Base-by-base conservation (phyloP, 345 rosid species). In the Arabidopsis suecica region DNA sequence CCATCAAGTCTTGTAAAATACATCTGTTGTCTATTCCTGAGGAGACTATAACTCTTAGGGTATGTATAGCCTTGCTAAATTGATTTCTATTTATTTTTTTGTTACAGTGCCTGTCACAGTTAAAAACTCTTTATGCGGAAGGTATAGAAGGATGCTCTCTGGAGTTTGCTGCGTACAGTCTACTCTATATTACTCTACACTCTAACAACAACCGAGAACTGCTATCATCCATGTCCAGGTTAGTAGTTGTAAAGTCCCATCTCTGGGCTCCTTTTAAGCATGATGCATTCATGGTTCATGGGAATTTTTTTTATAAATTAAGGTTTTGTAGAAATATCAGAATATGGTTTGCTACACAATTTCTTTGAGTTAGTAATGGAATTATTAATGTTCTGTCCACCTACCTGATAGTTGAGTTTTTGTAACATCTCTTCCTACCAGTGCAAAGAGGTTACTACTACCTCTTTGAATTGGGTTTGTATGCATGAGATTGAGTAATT, bases 151-250 rank as follows among this genome's bases (percentile, higher is more conserved):
- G 99, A 64, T 89, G 96, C 83, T 78, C 79, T 78, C 78, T 86
- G 88, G 98, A 96, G 85, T 96, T 96, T 82, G 85, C 96, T 78
- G 99, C 99, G 34, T 96, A 96, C 82, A 80, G 84, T 81, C 77
- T 93, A 30, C 98, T 96, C 44, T 87, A 93, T 83, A 90, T 87
- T 62, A 89, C 91, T 45, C 77, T 96, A 87, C 98, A 93, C 84
- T 91, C 97, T 4, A 89, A 84, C 81, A 93, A 89, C 81, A 81
- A 86, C 72, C 82, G 95, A 77, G 99, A 93, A 70, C 88, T 96
- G 18, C 73, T 91, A 55, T 90, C 98, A 57, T 87, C 88, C 36
- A 93, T 96, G 98, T 81, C 97, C 73, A 89, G 97, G 99, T 93
- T 57, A 44, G 88, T 81, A n/a, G 76, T 65, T 72, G 14, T 20